phyloP scores from a whole-genome alignment of 306 rosid species.

The Quillaja saponaria region DNA sequence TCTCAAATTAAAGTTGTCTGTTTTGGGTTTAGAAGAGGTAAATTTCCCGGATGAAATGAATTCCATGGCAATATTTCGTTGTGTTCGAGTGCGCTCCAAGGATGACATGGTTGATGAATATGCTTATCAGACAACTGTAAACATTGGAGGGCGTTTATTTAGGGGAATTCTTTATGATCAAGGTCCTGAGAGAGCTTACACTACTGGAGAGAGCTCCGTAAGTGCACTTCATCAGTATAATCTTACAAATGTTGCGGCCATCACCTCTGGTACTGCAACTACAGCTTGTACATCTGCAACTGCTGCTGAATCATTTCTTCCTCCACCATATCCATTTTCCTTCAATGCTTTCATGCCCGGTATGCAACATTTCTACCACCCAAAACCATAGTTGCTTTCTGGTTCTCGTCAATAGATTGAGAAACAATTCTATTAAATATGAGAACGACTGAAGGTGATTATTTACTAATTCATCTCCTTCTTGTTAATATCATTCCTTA shows the following conservation, averaged over 20 bases:
- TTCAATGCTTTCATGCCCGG: conserved; percentile 41
- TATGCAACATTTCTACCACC: conserved; percentile 50
- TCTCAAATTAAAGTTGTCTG: too few species aligned
- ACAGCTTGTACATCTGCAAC: conserved; percentile 22
- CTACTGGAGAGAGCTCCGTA: conserved; percentile 10
- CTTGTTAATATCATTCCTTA: background rate
- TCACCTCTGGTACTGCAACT: conserved; percentile 11
- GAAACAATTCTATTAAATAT: background rate
- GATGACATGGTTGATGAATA: conserved; percentile 42
- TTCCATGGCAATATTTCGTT: conserved; percentile 43
- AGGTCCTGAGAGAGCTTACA: conserved; percentile 45
- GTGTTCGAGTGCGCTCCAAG: conserved; percentile 52
- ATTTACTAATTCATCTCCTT: background rate
- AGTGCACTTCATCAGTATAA: conserved; percentile 12
- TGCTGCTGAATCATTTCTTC: conserved; percentile 23
- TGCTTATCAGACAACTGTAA: conserved; percentile 64
- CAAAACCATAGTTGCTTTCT: conserved; percentile 29
- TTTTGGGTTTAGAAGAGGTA: conserved; percentile 38
- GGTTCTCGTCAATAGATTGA: background rate
- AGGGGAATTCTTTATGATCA: conserved; percentile 69
- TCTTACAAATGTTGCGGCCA: conserved; percentile 23
- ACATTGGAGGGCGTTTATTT: conserved; percentile 64
- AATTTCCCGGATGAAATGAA: conserved; percentile 53
- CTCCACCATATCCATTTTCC: conserved; percentile 33
- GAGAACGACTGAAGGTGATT: background rate